Conservation (phyloP, 2,329 filamentous ascomycete genomes). For the Penicillium sumatraense region DNA sequence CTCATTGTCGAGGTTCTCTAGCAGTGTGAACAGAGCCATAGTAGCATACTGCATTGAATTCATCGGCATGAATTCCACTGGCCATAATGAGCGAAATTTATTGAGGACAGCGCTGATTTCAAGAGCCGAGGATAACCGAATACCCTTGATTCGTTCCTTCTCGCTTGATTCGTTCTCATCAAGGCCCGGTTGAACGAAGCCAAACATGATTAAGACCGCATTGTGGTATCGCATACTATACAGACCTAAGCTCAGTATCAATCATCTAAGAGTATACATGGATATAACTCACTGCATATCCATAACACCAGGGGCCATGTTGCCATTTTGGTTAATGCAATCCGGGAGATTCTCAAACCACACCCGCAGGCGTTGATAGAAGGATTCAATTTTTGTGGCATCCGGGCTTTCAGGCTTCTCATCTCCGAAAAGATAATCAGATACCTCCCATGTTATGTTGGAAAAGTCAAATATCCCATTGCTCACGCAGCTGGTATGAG, state of each 20-base stretch:
- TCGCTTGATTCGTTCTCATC: conserved; percentile 2
- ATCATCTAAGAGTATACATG: background rate
- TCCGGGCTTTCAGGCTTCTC: conserved; percentile 4
- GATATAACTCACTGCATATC: background rate
- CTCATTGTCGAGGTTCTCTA: conserved; percentile 20
- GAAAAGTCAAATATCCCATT: conserved; percentile 3
- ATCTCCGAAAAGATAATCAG: conserved; percentile 12
- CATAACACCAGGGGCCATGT: background rate
- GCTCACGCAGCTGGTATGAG: conserved; percentile 2
- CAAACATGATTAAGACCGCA: conserved; percentile 33
- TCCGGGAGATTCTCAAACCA: background rate
- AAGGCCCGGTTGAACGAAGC: background rate
- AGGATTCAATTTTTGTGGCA: conserved; percentile 6
- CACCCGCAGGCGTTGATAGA: background rate
- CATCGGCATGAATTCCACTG: conserved; percentile 28
- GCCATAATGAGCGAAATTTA: conserved; percentile 27
- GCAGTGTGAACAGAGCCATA: conserved; percentile 26
- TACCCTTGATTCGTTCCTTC: background rate
- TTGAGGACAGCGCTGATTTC: conserved; percentile 25
- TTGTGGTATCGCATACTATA: conserved; percentile 38
- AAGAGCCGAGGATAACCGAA: conserved; percentile 19
- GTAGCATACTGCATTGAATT: conserved; percentile 27
- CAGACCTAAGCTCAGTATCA: background rate
- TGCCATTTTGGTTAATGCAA: background rate
- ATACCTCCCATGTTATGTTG: conserved; percentile 4